A percentile compares a stretch with the other conserved stretches of the same genome.
phyloP scores from a whole-genome alignment of 768 basidiomycete species.

The Cyathus striatus region DNA sequence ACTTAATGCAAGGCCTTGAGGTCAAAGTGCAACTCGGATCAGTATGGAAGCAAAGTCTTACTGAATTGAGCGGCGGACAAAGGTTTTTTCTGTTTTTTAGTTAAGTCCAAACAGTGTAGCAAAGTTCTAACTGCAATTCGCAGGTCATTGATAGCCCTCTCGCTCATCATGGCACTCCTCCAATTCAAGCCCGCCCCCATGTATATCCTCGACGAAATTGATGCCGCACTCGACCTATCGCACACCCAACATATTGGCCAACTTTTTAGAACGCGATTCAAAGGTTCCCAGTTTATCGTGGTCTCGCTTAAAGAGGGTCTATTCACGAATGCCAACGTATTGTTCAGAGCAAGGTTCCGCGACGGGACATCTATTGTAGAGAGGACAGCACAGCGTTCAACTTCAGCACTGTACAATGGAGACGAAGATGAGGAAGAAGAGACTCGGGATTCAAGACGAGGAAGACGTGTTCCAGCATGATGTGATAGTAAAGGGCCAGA shows the following conservation, averaged over 20 bases:
- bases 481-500: constrained; percentile 1
- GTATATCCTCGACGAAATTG: constrained; percentile 99
- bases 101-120: too few species aligned
- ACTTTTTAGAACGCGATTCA: constrained; percentile 96
- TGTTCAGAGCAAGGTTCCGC: constrained; percentile 89
- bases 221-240: constrained; percentile 93
- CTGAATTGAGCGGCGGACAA: constrained; percentile 96
- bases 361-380: constrained; percentile 94
- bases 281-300: constrained; percentile 97
- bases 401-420: constrained; percentile 37
- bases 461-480: constrained; percentile 8
- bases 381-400: constrained; percentile 64
- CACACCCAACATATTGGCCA: constrained; percentile 98
- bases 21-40: constrained; percentile 93
- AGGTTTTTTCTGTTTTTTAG: too few species aligned
- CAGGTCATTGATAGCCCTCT: constrained; percentile 95
- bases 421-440: constrained; percentile 23
- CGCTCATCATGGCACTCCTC: constrained; percentile 97
- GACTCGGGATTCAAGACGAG: constrained; percentile 22
- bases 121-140: constrained; percentile 2
- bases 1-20: constrained; percentile 92
- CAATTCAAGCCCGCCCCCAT: constrained; percentile 99
- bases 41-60: constrained; percentile 97
- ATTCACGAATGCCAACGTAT: constrained; percentile 95
- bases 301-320: constrained; percentile 95